Evolutionary conservation across 352 stramenopile genomes (phyloP), one percentile per base, ranked within the genome.

Genomic region (Globisporangium iwayamae): DNA sequence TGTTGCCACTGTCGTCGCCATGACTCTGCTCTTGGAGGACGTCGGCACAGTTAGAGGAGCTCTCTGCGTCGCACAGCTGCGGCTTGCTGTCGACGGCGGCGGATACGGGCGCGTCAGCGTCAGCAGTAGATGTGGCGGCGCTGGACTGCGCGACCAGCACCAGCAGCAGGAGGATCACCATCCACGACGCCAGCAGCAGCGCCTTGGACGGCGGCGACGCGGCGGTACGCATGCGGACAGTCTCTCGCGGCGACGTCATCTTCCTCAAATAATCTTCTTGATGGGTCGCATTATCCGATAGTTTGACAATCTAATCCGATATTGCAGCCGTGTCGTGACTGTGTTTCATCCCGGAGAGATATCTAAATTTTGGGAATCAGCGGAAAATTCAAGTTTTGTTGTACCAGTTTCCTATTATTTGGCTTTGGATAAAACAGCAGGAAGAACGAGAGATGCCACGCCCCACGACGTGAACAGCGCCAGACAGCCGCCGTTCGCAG

Each of bases 1-100:
- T 32, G 20, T 30, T 41, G 11, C 13, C 3, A 16, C 51, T 57
- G 51, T 4, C 39, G 50, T 34, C 22, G n/a, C n/a, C 8, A 22
- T 34, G 25, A 18, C 54, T 57, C 30, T 22, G 51, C 0, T 57
- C 51, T 1, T 20, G 28, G 9, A 39, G 28, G 4, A 39, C 11
- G 3, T 14, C 4, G 50, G 50, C 50, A 16, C 6, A 18, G 30
- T 30, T 30, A 18, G 51, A 57, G 30, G 51, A 57, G 51, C 51
- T 43, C 51, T 57, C 43, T 9, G 16, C 51, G 51, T 43, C 30
- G 51, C 51, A 57, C 30, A 32, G 18, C 51, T 57, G 30, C 3
- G 18, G 51, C 51, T 41, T 22, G 18, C 4, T 57, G 51, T 38
- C 20, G 30, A 4, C 20, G 30, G 9, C 20, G 30, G 9, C 20